Base-by-base conservation (phyloP, 208 protist genomes). In the Kentomonas sorsogonicus region DNA sequence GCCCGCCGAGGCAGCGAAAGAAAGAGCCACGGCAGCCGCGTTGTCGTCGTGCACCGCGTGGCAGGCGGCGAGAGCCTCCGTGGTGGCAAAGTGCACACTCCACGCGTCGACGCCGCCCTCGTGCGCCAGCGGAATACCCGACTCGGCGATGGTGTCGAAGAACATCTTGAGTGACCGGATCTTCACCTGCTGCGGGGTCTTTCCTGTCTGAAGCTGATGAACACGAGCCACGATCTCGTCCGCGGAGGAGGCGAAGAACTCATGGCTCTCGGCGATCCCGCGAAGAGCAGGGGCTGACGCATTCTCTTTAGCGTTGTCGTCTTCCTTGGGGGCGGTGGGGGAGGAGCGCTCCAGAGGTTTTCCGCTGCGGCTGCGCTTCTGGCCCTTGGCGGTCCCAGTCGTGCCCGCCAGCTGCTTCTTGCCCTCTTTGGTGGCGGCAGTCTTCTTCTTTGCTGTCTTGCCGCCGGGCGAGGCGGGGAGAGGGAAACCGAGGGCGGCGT, bases 141-240 rank as follows among this genome's bases (percentile, higher is more conserved):
- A 69, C 53, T 87, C 85, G n/a, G 60, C 48, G 38, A 96, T 60
- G 16, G 70, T 60, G 34, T 71, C 76, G 52, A 94, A 90, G 27
- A 96, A 80, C 7, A 63, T 90, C 73, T 96, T 96, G 26, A 96
- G 72, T 3, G 80, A 83, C 9, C 91, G 82, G 36, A 89, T 38
- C 62, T 96, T 96, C 60, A 83, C 66, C 56, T 79, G 86, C 30
- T 93, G 68, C 33, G 87, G 68, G 18, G 77, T 88, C 53, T 85
- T 86, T 5, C 81, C 73, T n/a, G 76, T 61, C 66, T 95, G 91
- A 46, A 96, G 74, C 0, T 70, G 72, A 20, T 77, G 63, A 48
- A 95, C 88, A 57, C 84, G 79, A 34, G 63, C 61, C 23, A 94
- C 62, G 31, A 96, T 80, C 57, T 90, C 74, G 20, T 70, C 56